Evolutionary conservation across 352 stramenopile genomes (phyloP), one percentile per base, ranked within the genome.

Genomic region (Globisporangium lucens): DNA sequence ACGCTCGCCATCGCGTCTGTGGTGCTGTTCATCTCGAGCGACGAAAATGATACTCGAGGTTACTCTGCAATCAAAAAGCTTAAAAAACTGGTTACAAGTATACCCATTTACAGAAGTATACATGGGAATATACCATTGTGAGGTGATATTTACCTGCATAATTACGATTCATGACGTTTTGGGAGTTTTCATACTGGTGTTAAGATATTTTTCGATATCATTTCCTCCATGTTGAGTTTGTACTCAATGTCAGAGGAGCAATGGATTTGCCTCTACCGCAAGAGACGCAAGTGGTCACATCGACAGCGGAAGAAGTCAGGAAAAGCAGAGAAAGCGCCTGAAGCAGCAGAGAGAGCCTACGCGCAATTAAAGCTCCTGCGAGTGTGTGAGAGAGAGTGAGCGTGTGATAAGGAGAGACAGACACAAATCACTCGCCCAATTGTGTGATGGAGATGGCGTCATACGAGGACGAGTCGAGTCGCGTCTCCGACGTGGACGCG

Each of bases 1-100:
- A 83, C 59, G 36, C 67, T 60, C n/a, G 38, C 62, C 43, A 69
- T 69, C 6, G 30, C 33, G 61, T 75, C 41, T 55, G 58, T 55
- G 12, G 33, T 35, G 33, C 60, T 65, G 36, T 29, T 58, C 43
- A 58, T 66, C 8, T 20, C 22, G 27, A 55, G 47, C n/a, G 51
- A 55, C 47, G 47, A 55, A 24, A 49, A 49, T 49, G 41, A 49
- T 20, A 13, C 12, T 12, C 6, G 12, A 56, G 15, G 36, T 43
- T 43, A 17, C 5, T 30, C 10, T 17, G 29, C 1, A 12, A 43
- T 24, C 33, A 20, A 30, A 30, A 63, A 33, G 35, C 24, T 24
- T 24, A 24, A 24, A 10, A 30, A 13, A 15, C n/a, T 27, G 29
- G 29, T 35, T 64, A 33, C 30, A 8, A 8, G 15, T 49, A 33